Evolutionary conservation across 257 asterid genomes (phyloP), one percentile per base, ranked within the genome.

Genomic region (Echites panduratus): DNA sequence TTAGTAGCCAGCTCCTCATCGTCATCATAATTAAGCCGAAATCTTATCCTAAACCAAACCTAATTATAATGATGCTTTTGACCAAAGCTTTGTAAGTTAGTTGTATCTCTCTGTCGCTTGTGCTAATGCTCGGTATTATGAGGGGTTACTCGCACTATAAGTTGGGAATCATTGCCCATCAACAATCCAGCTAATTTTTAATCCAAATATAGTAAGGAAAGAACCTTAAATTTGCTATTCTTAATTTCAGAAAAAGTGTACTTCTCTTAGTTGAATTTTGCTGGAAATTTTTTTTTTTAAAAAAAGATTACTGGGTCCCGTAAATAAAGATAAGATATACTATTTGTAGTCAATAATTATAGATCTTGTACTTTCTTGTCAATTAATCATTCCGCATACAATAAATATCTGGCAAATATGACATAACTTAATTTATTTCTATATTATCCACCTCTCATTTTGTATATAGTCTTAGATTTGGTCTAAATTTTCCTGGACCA

Each of bases 21-120:
- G 71, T 80, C 14, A 75, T 81, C 77, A 75, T 78, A 82, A 73
- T 83, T 80, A 54, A 61, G 53, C 71, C 70, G 70, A 19, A 86
- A 65, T 65, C 82, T 78, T 83, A 88, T 83, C 87, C 56, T 80
- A 79, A 79, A 70, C 82, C 82, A 73, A 70, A 67, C 71, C 38
- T 32, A 32, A 49, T 54, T 38, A 66, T 86, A 79, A 86, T 82
- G 71, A 76, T 84, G 84, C 24, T 20, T 53, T 72, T 81, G 86
- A 85, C 90, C 79, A 84, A n/a, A 35, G 69, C 38, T 70, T 29
- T 32, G 27, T 19, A 24, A 12, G 65, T 56, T 68, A 4, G 44
- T 49, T 54, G 59, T 52, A 29, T 26, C n/a, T n/a, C n/a, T n/a
- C 70, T 64, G 82, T 74, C 63, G 27, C 56, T 78, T 52, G 40